phyloP scores from a whole-genome alignment of 139 green algal genomes.

The Chlamydomonas asymmetrica region DNA sequence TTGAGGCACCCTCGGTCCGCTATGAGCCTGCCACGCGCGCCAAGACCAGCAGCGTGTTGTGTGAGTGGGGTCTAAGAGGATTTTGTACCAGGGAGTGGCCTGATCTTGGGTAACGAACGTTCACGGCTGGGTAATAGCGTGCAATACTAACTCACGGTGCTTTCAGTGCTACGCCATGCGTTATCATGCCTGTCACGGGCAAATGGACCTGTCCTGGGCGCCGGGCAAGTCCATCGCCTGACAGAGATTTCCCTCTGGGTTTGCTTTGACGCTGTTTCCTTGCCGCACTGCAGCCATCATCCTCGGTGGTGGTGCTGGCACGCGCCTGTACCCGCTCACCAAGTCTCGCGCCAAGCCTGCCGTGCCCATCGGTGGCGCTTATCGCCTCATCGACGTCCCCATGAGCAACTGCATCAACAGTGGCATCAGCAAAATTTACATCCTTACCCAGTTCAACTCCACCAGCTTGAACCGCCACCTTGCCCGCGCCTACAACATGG shows the following conservation, averaged over 20 bases:
- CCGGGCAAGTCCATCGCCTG: background rate
- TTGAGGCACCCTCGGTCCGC: slow-evolving; percentile 49
- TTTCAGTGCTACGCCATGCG: too few species aligned
- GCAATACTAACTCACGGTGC: too few species aligned
- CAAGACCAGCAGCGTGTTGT: slow-evolving; percentile 45
- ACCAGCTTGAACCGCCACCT: slow-evolving; percentile 98
- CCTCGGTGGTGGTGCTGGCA: slow-evolving; percentile 88
- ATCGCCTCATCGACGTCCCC: slow-evolving; percentile 98
- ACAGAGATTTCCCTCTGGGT: background rate
- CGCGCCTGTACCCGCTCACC: slow-evolving; percentile 91
- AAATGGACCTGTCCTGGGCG: background rate
- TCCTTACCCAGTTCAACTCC: slow-evolving; percentile 96
- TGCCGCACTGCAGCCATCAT: slow-evolving; percentile 89
- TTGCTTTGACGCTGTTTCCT: too few species aligned
- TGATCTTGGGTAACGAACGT: background rate
- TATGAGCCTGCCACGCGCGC: slow-evolving; percentile 46
- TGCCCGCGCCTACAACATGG: slow-evolving; percentile 96
- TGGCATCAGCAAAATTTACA: slow-evolving; percentile 98
- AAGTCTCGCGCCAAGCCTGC: slow-evolving; percentile 92
- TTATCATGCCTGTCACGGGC: background rate
- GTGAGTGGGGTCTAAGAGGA: slow-evolving; percentile 33
- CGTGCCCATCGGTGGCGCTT: slow-evolving; percentile 97
- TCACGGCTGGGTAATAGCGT: background rate
- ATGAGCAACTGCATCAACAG: slow-evolving; percentile 99
- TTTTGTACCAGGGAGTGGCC: too few species aligned